Base-by-base conservation (phyloP, 352 stramenopile genomes). In the Phytophthora colocasiae region DNA sequence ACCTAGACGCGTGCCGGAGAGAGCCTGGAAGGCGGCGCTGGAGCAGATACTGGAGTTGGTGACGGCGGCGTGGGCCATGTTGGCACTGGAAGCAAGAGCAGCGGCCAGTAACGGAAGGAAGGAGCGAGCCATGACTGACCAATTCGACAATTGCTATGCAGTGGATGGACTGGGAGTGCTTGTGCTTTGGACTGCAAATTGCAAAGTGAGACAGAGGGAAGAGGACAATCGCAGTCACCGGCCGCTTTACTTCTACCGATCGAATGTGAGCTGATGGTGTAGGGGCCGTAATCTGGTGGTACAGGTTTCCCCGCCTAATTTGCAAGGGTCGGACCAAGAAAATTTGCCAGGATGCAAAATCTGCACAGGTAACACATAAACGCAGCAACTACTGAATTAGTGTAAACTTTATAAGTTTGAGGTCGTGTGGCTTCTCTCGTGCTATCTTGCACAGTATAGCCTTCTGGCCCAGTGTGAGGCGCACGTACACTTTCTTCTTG, bases 21-120 rank as follows among this genome's bases (percentile, higher is more conserved):
- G 69, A 31, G 73, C 71, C 26, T 71, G 65, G 58, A 93, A 93
- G 40, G 66, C 76, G 44, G 73, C 69, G 64, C 72, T 90, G 24
- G 67, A 69, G 74, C 72, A 91, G 46, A 87, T 89, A 40, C 36
- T 63, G 29, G 76, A 57, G 32, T 36, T 74, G 52, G 72, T 47
- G 32, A 69, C 67, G 61, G 40, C 34, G 22, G 64, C 57, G 36
- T 45, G 50, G 29, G 43, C 51, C 49, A 68, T 62, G 66, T 41
- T 48, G 61, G 48, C 9, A 48, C 17, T 45, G 46, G 17, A 50
- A 3, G 50, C 26, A 6, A 69, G 36, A 6, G 60, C 53, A 26
- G 46, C 45, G 43, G 54, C 55, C 50, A 55, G 24, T 53, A 72
- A 17, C 29, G 47, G 55, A 53, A 73, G 50, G 22, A 70, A 41